Evolutionary conservation across 2,329 filamentous ascomycete genomes (phyloP), one percentile per base, ranked within the genome.

Genomic region (Lasiodiplodia citricola): DNA sequence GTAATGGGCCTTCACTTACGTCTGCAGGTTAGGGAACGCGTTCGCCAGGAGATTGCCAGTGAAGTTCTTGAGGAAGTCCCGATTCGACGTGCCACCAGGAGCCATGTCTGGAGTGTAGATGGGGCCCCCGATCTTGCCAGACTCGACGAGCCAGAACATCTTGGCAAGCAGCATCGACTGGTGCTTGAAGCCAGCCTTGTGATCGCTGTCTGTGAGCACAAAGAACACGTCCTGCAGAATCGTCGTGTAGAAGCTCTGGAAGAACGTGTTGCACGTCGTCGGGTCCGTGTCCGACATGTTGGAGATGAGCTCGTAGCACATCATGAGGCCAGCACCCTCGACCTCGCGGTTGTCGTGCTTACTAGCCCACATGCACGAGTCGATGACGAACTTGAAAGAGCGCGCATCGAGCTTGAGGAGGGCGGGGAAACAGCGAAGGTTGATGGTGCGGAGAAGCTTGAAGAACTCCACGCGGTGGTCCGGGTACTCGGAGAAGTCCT

Each of bases 391-490:
- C 83, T 99, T 99, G 89, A 99, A 99, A 78, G 97, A 96, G 70
- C 93, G 90, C 76, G 93, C 95, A 78, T 99, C 95, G 41, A 99
- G 89, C 81, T 97, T 96, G 73, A 99, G 87, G 25, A 99, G 87
- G 0, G 96, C 91, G 58, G 93, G 93, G 90, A 99, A 99, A 82
- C 96, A 99, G 80, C 97, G 93, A 58, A 98, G 84, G 81, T 99
- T 99, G 83, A 99, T 98, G 16, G 95, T 93, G 73, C 96, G 89
- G 47, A 99, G 87, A 28, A 99, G 88, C 81, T 97, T 97, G 87
- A 99, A 99, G 82, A 99, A 99, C 80, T 98, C 95, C n/a, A 99
- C 96, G 69, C 96, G 92, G 79, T 99, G 96, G 80, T 99, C 96
- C 0, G 96, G 96, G 80, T 97, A 99, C 79, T 99, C 96, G 57